phyloP scores from a whole-genome alignment of 2,329 filamentous ascomycete genomes.

The Cytospora piceae region DNA sequence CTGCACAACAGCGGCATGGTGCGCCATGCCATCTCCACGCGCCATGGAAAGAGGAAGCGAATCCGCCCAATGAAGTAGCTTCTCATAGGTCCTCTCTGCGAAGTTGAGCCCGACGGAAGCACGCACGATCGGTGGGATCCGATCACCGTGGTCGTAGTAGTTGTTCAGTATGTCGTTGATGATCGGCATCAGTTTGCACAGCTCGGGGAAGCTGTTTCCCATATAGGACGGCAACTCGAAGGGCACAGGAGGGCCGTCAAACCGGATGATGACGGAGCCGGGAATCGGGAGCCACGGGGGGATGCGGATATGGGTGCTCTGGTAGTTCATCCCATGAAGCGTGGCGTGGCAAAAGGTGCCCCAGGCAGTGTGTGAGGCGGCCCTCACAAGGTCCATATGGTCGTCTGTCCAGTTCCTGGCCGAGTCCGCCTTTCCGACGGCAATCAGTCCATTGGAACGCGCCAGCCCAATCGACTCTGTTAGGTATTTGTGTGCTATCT shows the following conservation, averaged over 20 bases:
- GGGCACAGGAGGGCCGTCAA: conserved; percentile 6
- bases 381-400: conserved; percentile 21
- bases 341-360: conserved; percentile 27
- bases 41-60: conserved; percentile 22
- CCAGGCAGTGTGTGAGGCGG: conserved; percentile 28
- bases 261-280: conserved; percentile 15
- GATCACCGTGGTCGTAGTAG: conserved; percentile 27
- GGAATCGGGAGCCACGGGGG: conserved; percentile 23
- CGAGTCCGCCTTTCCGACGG: conserved; percentile 9
- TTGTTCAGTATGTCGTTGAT: conserved; percentile 24
- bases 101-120: conserved; percentile 23
- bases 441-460: conserved; percentile 23
- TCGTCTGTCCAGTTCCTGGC: conserved; percentile 28
- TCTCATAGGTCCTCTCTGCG: conserved; percentile 30
- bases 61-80: conserved; percentile 33
- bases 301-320: conserved; percentile 15
- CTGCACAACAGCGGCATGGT: conserved; percentile 29
- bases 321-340: conserved; percentile 24
- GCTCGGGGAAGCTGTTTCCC: conserved; percentile 29
- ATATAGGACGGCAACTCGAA: conserved; percentile 32
- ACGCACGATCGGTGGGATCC: conserved; percentile 17
- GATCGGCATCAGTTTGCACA: conserved; percentile 31
- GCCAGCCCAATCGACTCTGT: conserved; percentile 23
- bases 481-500: conserved; percentile 17
- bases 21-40: conserved; percentile 14